Evolutionary conservation across 495 filamentous ascomycete species (phyloP).

Genomic region (Eremomyces bilateralis): DNA sequence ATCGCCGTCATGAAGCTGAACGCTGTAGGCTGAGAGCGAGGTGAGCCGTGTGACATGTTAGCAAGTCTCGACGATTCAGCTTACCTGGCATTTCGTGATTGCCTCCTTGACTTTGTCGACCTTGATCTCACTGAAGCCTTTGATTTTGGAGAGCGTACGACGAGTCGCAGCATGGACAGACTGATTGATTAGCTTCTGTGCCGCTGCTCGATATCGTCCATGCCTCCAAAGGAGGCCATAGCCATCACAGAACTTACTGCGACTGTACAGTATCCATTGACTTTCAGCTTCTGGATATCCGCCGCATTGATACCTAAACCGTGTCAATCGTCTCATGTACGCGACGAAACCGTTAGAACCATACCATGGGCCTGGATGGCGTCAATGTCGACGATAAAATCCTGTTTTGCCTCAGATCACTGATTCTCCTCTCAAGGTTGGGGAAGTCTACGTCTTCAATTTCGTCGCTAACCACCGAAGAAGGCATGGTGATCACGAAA

Average conservation of each 20-base stretch:
- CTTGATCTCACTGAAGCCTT: constrained; percentile 62
- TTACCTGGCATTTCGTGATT: constrained; percentile 44
- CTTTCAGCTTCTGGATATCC: constrained; percentile 56
- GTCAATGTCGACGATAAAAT: constrained; percentile 60
- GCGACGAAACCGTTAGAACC: too few relatives aligned
- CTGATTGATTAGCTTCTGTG: constrained; percentile 17
- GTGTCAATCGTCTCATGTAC: too few relatives aligned
- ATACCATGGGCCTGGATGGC: constrained; percentile 49
- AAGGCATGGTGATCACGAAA: constrained; percentile 30
- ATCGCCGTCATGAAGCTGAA: constrained; percentile 59
- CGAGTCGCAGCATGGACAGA: constrained; percentile 44
- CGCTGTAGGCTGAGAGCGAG: constrained; percentile 28
- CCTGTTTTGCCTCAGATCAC: too few relatives aligned
- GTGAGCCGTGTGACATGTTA: not conserved
- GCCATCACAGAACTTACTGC: constrained; percentile 31
- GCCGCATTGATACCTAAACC: constrained; percentile 42
- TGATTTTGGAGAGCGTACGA: constrained; percentile 47
- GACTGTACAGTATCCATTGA: constrained; percentile 48
- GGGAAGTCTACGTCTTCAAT: constrained; percentile 26
- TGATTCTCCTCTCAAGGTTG: constrained; percentile 1
- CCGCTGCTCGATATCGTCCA: not conserved
- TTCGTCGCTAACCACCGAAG: constrained; percentile 30
- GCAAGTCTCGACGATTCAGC: constrained; percentile 4
- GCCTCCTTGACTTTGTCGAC: constrained; percentile 70
- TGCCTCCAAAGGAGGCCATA: too few relatives aligned